Conservation (phyloP, 2,329 filamentous ascomycete genomes). For the Zymoseptoria brevis region DNA sequence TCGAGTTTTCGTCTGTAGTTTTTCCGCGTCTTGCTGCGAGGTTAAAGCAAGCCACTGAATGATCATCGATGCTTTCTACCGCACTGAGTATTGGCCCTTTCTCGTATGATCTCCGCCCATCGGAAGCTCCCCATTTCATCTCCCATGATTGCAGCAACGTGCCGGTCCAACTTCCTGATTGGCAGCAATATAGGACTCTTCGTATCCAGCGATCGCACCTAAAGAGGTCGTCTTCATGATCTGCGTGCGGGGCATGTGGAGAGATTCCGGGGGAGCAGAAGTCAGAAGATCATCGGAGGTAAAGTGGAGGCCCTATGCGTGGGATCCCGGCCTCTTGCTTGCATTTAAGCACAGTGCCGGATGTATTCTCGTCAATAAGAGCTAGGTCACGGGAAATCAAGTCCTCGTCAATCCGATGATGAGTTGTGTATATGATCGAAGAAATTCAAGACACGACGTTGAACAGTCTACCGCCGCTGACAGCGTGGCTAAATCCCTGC, state of each 20-base stretch:
- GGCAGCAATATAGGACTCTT: not conserved
- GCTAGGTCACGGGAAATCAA: not conserved
- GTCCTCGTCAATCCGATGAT: not conserved
- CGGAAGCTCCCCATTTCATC: not conserved
- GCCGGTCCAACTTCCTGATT: not conserved
- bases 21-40: not conserved
- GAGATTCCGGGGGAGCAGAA: not conserved
- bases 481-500: not conserved
- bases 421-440: not conserved
- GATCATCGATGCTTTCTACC: not conserved
- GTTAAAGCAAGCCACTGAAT: not conserved
- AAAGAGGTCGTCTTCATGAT: not conserved
- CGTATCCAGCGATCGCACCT: not conserved
- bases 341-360: too few species aligned
- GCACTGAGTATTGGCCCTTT: not conserved
- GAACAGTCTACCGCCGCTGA: not conserved
- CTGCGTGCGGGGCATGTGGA: not conserved
- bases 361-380: too few species aligned
- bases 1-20: not conserved
- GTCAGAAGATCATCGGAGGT: not conserved
- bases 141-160: not conserved
- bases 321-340: too few species aligned
- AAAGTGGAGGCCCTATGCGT: not conserved
- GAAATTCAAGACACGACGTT: not conserved
- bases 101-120: not conserved